Base-by-base conservation (phyloP, 2,329 filamentous ascomycete species). In the Apiospora phragmitis region DNA sequence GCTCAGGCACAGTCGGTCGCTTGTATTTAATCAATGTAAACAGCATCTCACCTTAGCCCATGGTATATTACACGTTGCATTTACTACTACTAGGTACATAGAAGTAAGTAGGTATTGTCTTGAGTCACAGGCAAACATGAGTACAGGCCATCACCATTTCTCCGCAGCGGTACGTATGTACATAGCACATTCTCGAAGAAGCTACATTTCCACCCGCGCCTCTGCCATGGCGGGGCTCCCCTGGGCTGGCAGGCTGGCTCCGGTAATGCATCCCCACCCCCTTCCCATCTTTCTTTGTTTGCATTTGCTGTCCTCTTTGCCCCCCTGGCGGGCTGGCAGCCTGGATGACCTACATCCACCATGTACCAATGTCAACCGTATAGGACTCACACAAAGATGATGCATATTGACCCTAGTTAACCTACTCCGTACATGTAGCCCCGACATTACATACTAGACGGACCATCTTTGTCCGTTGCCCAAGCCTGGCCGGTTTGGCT, bases 121-220 rank as follows among this genome's bases (percentile, higher is more conserved):
- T 55, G 49, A 55, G 49, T 55, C 26, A 55, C 26, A 18, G n/a
- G n/a, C n/a, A n/a, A n/a, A n/a, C n/a, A n/a, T n/a, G n/a, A n/a
- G n/a, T n/a, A n/a, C n/a, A n/a, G 16, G 6, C 24, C 24, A 51
- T 26, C 24, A 29, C n/a, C 11, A 51, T 51, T 51, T 51, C 47
- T 55, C 26, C 26, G 49, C 26, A 55, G 26, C 5, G n/a, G n/a
- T n/a, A n/a, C n/a, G n/a, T 24, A n/a, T 49, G 66, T 29, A 67
- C 6, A n/a, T 68, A 35, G 67, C 45, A 68, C 67, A 51, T 68
- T 68, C 67, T 68, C 67, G 67, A 68, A 68, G 67, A 43, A 45
- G 41, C 43, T 35, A 47, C 38, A 43, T 35, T 45, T 47, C 38
- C n/a, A n/a, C 38, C 38, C 38, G 38, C 38, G 38, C 38, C 38